A percentile compares a stretch with the other conserved stretches of the same genome.
phyloP scores from a whole-genome alignment of 2,329 filamentous ascomycete species.

The Sclerotiophoma versabilis region DNA sequence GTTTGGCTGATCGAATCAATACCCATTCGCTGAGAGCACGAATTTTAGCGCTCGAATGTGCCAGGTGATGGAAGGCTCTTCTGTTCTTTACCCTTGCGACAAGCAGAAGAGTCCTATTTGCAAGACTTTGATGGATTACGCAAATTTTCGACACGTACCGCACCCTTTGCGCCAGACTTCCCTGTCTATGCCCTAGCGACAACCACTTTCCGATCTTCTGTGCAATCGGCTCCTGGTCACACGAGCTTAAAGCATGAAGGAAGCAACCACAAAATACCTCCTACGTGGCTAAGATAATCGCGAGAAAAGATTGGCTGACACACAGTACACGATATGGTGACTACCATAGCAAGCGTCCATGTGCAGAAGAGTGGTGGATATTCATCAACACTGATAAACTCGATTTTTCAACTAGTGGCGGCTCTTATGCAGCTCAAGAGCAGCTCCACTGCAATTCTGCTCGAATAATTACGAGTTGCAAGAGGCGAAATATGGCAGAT shows the following conservation, averaged over 20 bases:
- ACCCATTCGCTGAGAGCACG: conserved; percentile 22
- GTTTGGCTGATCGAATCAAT: conserved; percentile 26
- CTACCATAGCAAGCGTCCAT: no score
- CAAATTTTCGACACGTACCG: background rate
- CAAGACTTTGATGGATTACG: background rate
- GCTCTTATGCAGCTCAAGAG: background rate
- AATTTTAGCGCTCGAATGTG: background rate
- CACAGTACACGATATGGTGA: no score
- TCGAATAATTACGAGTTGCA: background rate
- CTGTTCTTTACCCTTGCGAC: conserved; percentile 25
- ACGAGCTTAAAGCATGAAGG: background rate
- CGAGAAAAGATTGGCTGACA: no score
- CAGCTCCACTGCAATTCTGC: background rate
- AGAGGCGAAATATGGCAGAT: no score
- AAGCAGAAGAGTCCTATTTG: conserved; percentile 19
- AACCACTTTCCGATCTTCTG: background rate
- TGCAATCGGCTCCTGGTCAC: background rate
- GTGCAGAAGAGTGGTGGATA: no score
- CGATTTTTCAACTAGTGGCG: background rate
- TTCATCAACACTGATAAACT: no score
- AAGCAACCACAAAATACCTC: background rate
- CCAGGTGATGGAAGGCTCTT: conserved; percentile 16
- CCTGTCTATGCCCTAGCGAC: conserved; percentile 1
- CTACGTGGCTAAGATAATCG: no score
- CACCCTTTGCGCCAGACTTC: conserved; percentile 1